Base-by-base conservation (phyloP, 352 stramenopile genomes). In the Globisporangium takayamanum region DNA sequence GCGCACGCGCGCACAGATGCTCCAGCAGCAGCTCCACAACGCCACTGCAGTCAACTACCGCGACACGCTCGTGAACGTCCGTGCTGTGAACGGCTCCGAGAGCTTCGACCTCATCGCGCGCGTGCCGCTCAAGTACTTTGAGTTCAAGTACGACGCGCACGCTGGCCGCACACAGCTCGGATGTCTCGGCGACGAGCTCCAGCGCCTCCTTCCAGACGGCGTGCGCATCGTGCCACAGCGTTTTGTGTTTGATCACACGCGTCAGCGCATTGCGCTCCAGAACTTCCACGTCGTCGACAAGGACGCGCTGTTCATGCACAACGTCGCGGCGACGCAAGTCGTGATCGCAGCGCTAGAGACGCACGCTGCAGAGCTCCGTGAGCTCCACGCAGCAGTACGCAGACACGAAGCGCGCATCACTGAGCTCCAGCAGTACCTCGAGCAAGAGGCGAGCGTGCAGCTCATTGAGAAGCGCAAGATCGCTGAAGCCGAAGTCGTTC, bases 271-370 rank as follows among this genome's bases (percentile, higher is more conserved):
- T 3, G 64, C 77, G 12, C 53, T 97, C 28, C 75, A 86, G 46
- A 84, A 97, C 61, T 81, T 96, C 60, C 80, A 91, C 33, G 75
- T 89, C 2, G 76, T 97, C 7, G 89, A 97, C 68, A 95, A 94
- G 47, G 78, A 91, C 50, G 73, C 82, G 22, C 67, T 98, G 5
- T 97, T 97, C 62, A 96, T 97, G 88, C 87, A 97, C 76, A 94
- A 85, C 54, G 66, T 97, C 12, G 90, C 73, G 2, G 92, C 90
- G 18, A 94, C 87, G 0, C 87, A 98, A 64, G 81, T 93, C 55
- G 67, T 98, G 2, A 72, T 87, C 33, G 46, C 53, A n/a, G 62
- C 79, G 22, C 59, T 83, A 8, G 47, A 57, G 5, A 55, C 54
- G 22, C 60, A 73, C 16, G 57, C 72, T 18, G 49, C 55, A 8